phyloP scores from a whole-genome alignment of 2,329 filamentous ascomycete genomes.

The Fusarium solani-melongenae region DNA sequence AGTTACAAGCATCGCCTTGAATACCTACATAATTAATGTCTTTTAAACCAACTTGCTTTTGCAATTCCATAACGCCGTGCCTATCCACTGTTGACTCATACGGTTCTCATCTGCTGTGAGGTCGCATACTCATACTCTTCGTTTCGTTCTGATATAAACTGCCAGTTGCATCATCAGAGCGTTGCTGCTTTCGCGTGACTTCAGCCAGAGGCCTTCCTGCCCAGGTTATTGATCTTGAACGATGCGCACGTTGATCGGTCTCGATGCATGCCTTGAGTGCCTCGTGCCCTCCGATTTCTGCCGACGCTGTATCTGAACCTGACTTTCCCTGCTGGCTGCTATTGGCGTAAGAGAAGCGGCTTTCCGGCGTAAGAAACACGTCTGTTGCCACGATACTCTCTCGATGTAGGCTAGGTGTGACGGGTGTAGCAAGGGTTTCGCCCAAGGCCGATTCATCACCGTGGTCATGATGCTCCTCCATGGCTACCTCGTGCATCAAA shows the following conservation, averaged over 20 bases:
- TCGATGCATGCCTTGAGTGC: not conserved
- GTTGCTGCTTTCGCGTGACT: not conserved
- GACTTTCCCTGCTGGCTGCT: not conserved
- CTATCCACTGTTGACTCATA: not conserved
- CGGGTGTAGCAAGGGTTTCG: conserved; percentile 4
- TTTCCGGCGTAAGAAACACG: conserved; percentile 37
- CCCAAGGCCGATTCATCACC: not conserved
- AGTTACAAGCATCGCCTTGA: not conserved
- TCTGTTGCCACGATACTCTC: conserved; percentile 35
- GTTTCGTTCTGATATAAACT: not conserved
- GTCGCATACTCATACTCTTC: not conserved
- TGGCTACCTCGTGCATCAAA: conserved; percentile 26
- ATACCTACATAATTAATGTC: not conserved
- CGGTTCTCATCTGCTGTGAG: not conserved
- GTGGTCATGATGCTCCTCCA: conserved; percentile 9
- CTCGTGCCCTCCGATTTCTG: not conserved
- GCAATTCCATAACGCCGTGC: not conserved
- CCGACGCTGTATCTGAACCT: not conserved
- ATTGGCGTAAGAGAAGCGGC: conserved; percentile 21
- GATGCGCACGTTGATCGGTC: not conserved
- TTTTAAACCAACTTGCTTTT: not conserved
- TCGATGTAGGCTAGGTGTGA: conserved; percentile 21
- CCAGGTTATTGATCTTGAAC: not conserved
- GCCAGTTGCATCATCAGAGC: not conserved
- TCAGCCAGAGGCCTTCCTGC: not conserved